Conservation (phyloP, 2,329 filamentous ascomycete genomes). For the Falciphora oryzae region DNA sequence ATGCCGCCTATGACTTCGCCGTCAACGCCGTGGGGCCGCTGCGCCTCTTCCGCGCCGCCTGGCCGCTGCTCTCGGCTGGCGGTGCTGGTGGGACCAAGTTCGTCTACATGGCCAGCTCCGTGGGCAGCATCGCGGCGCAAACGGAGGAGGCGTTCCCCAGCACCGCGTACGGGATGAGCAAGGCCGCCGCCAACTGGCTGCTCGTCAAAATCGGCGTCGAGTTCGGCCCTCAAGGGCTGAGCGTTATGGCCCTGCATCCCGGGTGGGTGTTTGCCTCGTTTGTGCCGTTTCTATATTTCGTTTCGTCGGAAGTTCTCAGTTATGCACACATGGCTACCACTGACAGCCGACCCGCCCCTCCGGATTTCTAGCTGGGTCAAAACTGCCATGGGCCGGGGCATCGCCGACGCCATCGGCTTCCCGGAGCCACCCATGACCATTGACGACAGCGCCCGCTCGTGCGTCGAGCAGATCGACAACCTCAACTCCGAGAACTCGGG, state of each 20-base stretch:
- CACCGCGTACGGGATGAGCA: constrained; percentile 24
- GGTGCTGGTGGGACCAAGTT: constrained; percentile 15
- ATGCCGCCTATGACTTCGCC: constrained; percentile 17
- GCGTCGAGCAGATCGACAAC: constrained; percentile 17
- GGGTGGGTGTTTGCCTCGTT: constrained; percentile 17
- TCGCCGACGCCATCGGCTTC: constrained; percentile 21
- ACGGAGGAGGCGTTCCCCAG: constrained; percentile 18
- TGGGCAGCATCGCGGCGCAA: constrained; percentile 21
- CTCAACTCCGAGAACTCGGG: constrained; percentile 15
- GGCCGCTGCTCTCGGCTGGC: constrained; percentile 16
- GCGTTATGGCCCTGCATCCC: constrained; percentile 23
- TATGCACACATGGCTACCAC: neutral
- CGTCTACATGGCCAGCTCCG: constrained; percentile 20
- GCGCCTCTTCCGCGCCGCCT: constrained; percentile 19
- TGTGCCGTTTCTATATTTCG: neutral
- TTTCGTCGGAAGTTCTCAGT: neutral
- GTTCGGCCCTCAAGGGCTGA: constrained; percentile 16
- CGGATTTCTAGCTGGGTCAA: constrained; percentile 20
- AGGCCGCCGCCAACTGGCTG: constrained; percentile 24
- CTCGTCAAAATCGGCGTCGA: constrained; percentile 20
- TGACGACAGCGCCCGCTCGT: constrained; percentile 18
- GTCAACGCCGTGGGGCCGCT: constrained; percentile 21
- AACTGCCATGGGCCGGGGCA: constrained; percentile 20
- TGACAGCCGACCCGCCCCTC: neutral
- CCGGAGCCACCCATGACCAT: constrained; percentile 18